These are phyloP conservation scores for Pichia sporocuriosa DNA, from an alignment of 805 yeast species.

Conservation along the genomic window DNA sequence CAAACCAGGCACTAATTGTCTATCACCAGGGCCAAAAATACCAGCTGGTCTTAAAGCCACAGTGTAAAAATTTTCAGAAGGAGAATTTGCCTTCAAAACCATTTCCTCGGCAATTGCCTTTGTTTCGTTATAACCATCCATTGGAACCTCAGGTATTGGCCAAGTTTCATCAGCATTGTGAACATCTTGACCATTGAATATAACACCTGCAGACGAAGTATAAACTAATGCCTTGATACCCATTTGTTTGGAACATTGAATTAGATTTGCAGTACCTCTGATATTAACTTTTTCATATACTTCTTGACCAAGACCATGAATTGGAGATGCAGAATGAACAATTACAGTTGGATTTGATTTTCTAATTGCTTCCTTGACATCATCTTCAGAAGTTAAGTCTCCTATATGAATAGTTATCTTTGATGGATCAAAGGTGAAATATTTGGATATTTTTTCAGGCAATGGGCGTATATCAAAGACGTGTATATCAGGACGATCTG, in stretches of 20 bases:
- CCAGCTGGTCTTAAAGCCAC: constrained; percentile 96
- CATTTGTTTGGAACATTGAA: constrained; percentile 51
- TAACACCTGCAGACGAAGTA: constrained; percentile 96
- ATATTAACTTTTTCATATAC: constrained; percentile 88
- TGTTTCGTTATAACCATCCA: constrained; percentile 96
- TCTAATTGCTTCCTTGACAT: constrained; percentile 57
- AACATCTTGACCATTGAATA: constrained; percentile 90
- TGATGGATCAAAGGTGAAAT: constrained; percentile 64
- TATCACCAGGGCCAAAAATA: constrained; percentile 96
- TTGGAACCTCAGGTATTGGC: constrained; percentile 86
- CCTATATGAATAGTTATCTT: constrained; percentile 65
- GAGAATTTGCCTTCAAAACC: constrained; percentile 68
- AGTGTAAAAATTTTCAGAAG: constrained; percentile 53
- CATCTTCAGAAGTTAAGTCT: constrained; percentile 71
- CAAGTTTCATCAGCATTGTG: constrained; percentile 88
- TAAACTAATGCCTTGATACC: constrained; percentile 67
- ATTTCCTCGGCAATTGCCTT: constrained; percentile 85
- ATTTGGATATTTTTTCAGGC: constrained; percentile 63
- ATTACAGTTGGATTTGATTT: constrained; percentile 61
- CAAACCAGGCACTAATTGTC: constrained; percentile 91
- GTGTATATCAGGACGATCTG: constrained; percentile 66
- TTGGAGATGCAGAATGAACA: constrained; percentile 95
- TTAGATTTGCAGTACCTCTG: constrained; percentile 73
- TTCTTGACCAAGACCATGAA: constrained; percentile 79
- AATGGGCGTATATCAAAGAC: constrained; percentile 90